A percentile compares a stretch with the other conserved stretches of the same genome.
Conservation (phyloP, 2,329 filamentous ascomycete species). For the Fusarium irregulare region DNA sequence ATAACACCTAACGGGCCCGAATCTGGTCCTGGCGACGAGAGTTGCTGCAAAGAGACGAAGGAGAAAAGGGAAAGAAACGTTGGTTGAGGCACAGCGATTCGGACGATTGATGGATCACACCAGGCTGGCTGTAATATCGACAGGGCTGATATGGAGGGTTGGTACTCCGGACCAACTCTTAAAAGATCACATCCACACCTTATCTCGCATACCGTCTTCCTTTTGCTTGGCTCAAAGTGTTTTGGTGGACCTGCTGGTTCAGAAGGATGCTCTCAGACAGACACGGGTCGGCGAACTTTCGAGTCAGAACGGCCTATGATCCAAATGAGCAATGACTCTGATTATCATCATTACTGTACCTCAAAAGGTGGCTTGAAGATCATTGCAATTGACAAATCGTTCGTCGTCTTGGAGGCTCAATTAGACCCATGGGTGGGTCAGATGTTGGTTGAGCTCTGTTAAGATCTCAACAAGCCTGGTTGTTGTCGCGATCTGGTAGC, state of each 20-base stretch:
- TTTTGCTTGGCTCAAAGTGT: not conserved
- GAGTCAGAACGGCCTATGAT: not conserved
- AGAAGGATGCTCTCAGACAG: not conserved
- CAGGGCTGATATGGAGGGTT: not conserved
- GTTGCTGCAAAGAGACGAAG: not conserved
- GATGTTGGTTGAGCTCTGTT: slow-evolving; percentile 19
- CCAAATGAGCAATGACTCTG: not conserved
- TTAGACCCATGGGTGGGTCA: not conserved
- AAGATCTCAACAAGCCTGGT: slow-evolving; percentile 27
- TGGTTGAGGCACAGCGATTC: not conserved
- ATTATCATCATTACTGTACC: not conserved
- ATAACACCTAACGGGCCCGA: slow-evolving; percentile 17
- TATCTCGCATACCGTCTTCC: not conserved
- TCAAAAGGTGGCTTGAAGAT: not conserved
- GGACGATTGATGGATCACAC: not conserved
- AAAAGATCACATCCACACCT: not conserved
- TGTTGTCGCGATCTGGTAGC: slow-evolving; percentile 29
- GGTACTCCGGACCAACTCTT: not conserved
- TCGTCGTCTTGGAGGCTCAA: not conserved
- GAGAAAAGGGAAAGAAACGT: not conserved
- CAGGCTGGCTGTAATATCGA: not conserved
- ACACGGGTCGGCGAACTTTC: not conserved
- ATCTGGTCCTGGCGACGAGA: slow-evolving; percentile 1
- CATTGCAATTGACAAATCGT: not conserved
- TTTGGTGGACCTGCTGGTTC: not conserved